A percentile compares a stretch with the other conserved stretches of the same genome.
Evolutionary conservation across 2,329 filamentous ascomycete genomes (phyloP).

Genomic region (Penicillium digitatum): DNA sequence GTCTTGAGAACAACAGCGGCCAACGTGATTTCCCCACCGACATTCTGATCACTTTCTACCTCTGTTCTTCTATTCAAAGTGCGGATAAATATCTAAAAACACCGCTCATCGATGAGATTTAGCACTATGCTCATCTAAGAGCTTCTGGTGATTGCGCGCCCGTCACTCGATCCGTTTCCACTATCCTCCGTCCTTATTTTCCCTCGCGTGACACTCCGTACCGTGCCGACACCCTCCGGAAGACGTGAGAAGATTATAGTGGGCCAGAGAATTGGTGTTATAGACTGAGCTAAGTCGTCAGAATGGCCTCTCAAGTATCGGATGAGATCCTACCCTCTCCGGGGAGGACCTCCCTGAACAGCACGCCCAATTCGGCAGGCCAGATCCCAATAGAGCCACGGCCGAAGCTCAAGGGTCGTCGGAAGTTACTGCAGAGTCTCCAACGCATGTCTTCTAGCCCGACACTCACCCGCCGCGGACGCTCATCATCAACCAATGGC

Average conservation of each 20-base stretch:
- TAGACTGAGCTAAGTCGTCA: not conserved
- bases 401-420: slow-evolving; percentile 63
- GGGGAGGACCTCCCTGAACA: slow-evolving; percentile 33
- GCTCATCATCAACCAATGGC: slow-evolving; percentile 59
- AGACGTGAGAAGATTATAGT: not conserved
- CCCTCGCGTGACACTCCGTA: not conserved
- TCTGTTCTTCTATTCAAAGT: not conserved
- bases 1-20: slow-evolving; percentile 10
- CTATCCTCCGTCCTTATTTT: not conserved
- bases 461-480: slow-evolving; percentile 61
- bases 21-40: slow-evolving; percentile 7
- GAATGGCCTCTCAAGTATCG: slow-evolving; percentile 31
- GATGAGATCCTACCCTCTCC: slow-evolving; percentile 33
- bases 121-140: slow-evolving; percentile 7
- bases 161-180: not conserved
- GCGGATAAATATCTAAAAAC: not conserved
- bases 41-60: not conserved
- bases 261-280: not conserved
- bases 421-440: slow-evolving; percentile 67
- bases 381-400: slow-evolving; percentile 41
- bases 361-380: slow-evolving; percentile 32
- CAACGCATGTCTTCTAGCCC: slow-evolving; percentile 79
- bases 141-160: slow-evolving; percentile 1
- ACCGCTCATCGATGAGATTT: not conserved
- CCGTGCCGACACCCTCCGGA: not conserved